Conservation (phyloP, 805 yeast genomes). For the Nakazawaea peltata region DNA sequence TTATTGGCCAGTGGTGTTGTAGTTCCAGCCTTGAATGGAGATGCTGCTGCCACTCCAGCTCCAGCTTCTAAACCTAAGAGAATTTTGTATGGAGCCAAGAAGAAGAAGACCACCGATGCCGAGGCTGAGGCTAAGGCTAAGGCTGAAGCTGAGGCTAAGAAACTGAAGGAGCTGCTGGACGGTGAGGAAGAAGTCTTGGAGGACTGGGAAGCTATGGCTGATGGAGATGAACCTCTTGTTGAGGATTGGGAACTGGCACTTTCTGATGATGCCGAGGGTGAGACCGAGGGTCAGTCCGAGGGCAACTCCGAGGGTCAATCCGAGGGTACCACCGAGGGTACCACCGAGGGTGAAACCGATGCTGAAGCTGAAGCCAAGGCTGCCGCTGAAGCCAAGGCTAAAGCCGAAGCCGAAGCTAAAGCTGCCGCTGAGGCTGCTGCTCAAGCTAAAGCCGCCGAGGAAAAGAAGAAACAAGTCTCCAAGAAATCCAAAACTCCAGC, state of each 20-base stretch:
- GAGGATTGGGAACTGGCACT: constrained; percentile 44
- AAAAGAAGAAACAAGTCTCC: constrained; percentile 13
- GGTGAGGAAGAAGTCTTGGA: constrained; percentile 44
- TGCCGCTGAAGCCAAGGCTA: constrained; percentile 25
- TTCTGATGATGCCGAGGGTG: constrained; percentile 20
- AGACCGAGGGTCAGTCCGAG: constrained; percentile 24
- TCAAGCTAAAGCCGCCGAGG: constrained; percentile 10
- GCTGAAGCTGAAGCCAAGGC: constrained; percentile 16
- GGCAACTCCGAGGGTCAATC: constrained; percentile 23
- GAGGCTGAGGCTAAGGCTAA: constrained; percentile 26
- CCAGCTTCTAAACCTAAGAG: constrained; percentile 44
- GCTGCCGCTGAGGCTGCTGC: constrained; percentile 16
- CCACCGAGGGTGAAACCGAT: constrained; percentile 10
- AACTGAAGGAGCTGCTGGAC: no score
- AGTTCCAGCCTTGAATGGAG: constrained; percentile 60
- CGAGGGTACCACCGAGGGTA: constrained; percentile 17
- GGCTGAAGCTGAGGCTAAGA: constrained; percentile 22
- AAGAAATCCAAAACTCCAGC: constrained; percentile 27
- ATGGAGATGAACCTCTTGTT: constrained; percentile 47
- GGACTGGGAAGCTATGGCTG: constrained; percentile 77
- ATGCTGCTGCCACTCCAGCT: constrained; percentile 9
- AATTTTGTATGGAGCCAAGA: constrained; percentile 65
- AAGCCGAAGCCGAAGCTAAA: constrained; percentile 20
- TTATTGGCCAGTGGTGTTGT: constrained; percentile 69
- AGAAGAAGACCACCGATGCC: constrained; percentile 30